phyloP scores from a whole-genome alignment of 1,139 yeast species.

The Yamadazyma blattariae region DNA sequence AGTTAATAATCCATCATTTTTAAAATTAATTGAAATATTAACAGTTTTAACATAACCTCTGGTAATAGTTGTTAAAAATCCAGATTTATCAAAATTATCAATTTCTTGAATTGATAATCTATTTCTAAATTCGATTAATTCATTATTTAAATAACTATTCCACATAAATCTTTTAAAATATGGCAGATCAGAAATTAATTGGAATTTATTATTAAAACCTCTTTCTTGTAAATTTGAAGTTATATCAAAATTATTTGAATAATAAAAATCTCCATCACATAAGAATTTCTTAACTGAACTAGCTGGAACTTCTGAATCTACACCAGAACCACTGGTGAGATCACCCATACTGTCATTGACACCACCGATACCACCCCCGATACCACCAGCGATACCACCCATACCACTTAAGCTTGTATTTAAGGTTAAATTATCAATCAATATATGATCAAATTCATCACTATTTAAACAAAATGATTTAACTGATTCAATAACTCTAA shows the following conservation, averaged over 20 bases:
- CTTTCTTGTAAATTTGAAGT: constrained; percentile 62
- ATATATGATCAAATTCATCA: constrained; percentile 47
- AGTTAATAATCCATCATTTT: constrained; percentile 49
- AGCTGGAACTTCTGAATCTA: constrained; percentile 50
- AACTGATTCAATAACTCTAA: constrained; percentile 53
- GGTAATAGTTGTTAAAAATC: constrained; percentile 56
- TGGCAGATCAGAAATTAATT: constrained; percentile 38
- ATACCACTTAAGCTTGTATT: too few species aligned
- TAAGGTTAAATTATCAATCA: constrained; percentile 7
- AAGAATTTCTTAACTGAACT: constrained; percentile 55
- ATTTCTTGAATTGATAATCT: constrained; percentile 52
- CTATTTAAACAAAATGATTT: constrained; percentile 63
- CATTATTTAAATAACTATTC: constrained; percentile 60
- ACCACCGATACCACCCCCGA: too few species aligned
- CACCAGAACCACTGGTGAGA: too few species aligned
- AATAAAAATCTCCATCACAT: constrained; percentile 63
- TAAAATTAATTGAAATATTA: constrained; percentile 34
- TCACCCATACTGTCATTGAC: too few species aligned
- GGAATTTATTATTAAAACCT: constrained; percentile 28
- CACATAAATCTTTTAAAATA: constrained; percentile 61
- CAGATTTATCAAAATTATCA: constrained; percentile 50
- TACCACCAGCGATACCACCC: too few species aligned
- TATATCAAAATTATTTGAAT: constrained; percentile 63
- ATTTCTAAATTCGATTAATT: constrained; percentile 57
- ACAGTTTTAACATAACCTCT: constrained; percentile 68